Base-by-base conservation (phyloP, 139 green algal genomes). In the Volvox africanus region DNA sequence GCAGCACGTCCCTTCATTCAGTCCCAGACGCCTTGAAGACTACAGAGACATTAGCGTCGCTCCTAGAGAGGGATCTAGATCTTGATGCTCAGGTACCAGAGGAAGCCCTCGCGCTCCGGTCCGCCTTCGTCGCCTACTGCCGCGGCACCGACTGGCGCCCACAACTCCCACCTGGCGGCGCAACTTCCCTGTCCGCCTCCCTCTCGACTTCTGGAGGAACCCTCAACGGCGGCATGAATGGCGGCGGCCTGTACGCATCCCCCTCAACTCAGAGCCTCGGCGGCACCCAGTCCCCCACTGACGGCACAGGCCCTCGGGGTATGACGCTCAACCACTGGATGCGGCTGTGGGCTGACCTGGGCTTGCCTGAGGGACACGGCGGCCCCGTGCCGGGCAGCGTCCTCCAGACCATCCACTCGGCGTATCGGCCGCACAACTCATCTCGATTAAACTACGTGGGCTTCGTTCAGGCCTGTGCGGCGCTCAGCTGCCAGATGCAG, bases 111-210 rank as follows among this genome's bases (percentile, higher is more conserved):
- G 55, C 61, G 0, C 61, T 87, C 0, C 61, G 82, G 20, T 61
- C 82, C 18, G 82, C 82, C 32, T 87, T 87, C 30, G 32, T 77
- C 32, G 82, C 82, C 32, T 87, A 78, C 82, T 32, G 55, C 82
- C 82, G 82, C 61, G 61, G 61, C 55, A 21, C 36, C 5, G 61
- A 87, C 55, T 86, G 50, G 44, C 50, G 55, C 14, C 24, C 79
- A 12, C 79, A 61, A 1, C 37, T n/a, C 36, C 44, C 37, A 14
- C 26, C 79, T 13, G 28, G 6, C 36, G 19, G 37, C 16, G 0
- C 20, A 17, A 14, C 35, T 21, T 35, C 16, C 24, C 37, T 26
- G 6, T 0, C 21, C 24, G 16, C 79, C 35, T 35, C 37, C 79
- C 28, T 33, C 24, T 28, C 18, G 2, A 19, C 36, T 13, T 35